These are phyloP conservation scores for Blechomonas ayalai DNA, from an alignment of 208 protist species.

Conservation along the genomic window DNA sequence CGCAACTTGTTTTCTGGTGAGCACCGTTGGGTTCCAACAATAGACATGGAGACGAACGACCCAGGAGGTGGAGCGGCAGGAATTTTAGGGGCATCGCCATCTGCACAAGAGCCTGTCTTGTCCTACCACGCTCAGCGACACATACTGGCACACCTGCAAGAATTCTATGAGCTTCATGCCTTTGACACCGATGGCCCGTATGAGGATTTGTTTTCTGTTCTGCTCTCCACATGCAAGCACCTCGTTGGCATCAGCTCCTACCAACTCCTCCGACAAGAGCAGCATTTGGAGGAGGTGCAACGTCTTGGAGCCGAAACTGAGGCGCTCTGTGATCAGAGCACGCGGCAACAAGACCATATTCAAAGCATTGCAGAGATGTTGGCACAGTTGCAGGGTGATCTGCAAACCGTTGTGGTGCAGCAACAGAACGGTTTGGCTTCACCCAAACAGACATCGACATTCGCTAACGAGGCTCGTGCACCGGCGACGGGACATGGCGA, in stretches of 20 bases:
- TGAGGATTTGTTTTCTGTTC: slow-evolving; percentile 55
- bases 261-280: slow-evolving; percentile 3
- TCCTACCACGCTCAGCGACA: slow-evolving; percentile 8
- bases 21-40: too few species aligned
- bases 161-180: slow-evolving; percentile 37
- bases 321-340: slow-evolving; percentile 1
- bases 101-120: too few species aligned
- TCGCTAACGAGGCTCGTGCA: too few species aligned
- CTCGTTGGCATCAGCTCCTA: slow-evolving; percentile 32
- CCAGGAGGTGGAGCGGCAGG: too few species aligned
- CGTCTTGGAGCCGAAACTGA: slow-evolving; percentile 11
- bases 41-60: too few species aligned
- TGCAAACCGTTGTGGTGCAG: too few species aligned
- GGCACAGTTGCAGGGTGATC: too few species aligned
- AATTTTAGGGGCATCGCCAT: too few species aligned
- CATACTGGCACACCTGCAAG: slow-evolving; percentile 31
- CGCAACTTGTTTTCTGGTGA: too few species aligned
- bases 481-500: too few species aligned
- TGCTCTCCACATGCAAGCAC: slow-evolving; percentile 54
- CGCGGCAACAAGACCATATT: slow-evolving; percentile 6
- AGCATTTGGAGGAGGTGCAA: slow-evolving; percentile 5
- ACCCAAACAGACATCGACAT: too few species aligned
- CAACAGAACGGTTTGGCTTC: too few species aligned
- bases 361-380: slow-evolving; percentile 1
- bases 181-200: slow-evolving; percentile 72